Evolutionary conservation across 495 filamentous ascomycete genomes (phyloP).

Genomic region (Cercophora sp.): DNA sequence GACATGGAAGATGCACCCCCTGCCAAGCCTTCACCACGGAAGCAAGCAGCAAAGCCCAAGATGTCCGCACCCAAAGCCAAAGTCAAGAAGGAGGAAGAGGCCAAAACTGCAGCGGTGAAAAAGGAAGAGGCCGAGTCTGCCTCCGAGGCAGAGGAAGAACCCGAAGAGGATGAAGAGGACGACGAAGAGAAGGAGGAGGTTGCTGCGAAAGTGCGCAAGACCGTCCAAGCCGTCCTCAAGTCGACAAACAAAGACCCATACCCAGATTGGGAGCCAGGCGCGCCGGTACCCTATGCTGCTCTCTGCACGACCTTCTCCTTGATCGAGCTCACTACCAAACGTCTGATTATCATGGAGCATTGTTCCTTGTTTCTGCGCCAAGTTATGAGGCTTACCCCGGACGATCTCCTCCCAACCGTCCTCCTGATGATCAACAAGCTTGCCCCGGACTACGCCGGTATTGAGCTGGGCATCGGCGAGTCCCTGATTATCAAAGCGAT

Average conservation of each 20-base stretch:
- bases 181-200: constrained; percentile 74
- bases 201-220: constrained; percentile 72
- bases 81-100: constrained; percentile 16
- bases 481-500: constrained; percentile 98
- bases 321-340: constrained; percentile 88
- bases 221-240: constrained; percentile 73
- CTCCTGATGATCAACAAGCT: constrained; percentile 97
- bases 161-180: constrained; percentile 47
- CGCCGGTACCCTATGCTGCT: constrained; percentile 90
- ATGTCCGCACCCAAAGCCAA: constrained; percentile 21
- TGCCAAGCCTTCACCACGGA: constrained; percentile 19
- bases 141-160: constrained; percentile 49
- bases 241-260: constrained; percentile 70
- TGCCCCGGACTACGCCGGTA: constrained; percentile 91
- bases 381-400: constrained; percentile 84
- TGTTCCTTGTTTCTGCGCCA: constrained; percentile 90
- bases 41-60: constrained; percentile 20
- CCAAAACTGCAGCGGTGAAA: constrained; percentile 22
- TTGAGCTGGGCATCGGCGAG: constrained; percentile 95
- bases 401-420: constrained; percentile 81
- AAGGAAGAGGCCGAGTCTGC: constrained; percentile 46
- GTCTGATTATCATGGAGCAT: constrained; percentile 78
- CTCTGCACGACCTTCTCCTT: constrained; percentile 92
- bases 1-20: constrained; percentile 32
- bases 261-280: constrained; percentile 86